Evolutionary conservation across 305 asterid genomes (phyloP).

Genomic region (Plantago coronopus): DNA sequence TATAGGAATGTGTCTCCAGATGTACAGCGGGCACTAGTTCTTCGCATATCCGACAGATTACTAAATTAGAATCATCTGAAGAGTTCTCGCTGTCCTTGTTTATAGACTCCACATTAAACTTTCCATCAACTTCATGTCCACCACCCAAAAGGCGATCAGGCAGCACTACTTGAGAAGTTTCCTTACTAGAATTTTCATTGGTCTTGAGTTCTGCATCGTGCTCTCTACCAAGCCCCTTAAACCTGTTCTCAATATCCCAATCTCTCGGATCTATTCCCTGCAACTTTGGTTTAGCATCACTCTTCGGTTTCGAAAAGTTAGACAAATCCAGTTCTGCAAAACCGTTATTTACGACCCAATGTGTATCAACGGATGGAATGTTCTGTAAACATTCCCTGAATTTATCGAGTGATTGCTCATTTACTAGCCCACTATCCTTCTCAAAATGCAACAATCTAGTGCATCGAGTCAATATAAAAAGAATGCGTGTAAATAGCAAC

Average conservation of each 20-base stretch:
- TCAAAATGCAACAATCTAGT: slow-evolving; percentile 85
- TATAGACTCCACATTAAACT: slow-evolving; percentile 36
- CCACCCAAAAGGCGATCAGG: slow-evolving; percentile 31
- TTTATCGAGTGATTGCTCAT: slow-evolving; percentile 70
- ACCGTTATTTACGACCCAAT: slow-evolving; percentile 62
- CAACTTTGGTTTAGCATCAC: slow-evolving; percentile 34
- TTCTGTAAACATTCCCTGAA: slow-evolving; percentile 76
- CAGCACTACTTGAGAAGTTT: slow-evolving; percentile 31
- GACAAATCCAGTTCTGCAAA: slow-evolving; percentile 46
- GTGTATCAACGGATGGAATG: slow-evolving; percentile 76
- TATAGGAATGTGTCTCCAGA: slow-evolving; percentile 89
- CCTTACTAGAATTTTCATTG: slow-evolving; percentile 30
- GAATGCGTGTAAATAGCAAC: slow-evolving; percentile 74
- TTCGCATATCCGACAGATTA: slow-evolving; percentile 93
- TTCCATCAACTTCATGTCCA: slow-evolving; percentile 32
- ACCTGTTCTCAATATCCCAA: slow-evolving; percentile 34
- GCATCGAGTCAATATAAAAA: slow-evolving; percentile 91
- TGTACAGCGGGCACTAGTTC: slow-evolving; percentile 71
- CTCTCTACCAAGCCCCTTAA: slow-evolving; percentile 39
- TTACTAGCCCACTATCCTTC: slow-evolving; percentile 70
- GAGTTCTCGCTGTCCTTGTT: slow-evolving; percentile 46
- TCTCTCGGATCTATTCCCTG: slow-evolving; percentile 32
- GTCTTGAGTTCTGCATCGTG: slow-evolving; percentile 28
- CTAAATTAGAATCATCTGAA: slow-evolving; percentile 57
- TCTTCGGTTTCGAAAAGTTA: slow-evolving; percentile 23